Base-by-base conservation (phyloP, 2,329 filamentous ascomycete genomes). In the Cylindrodendrum hubeiense region DNA sequence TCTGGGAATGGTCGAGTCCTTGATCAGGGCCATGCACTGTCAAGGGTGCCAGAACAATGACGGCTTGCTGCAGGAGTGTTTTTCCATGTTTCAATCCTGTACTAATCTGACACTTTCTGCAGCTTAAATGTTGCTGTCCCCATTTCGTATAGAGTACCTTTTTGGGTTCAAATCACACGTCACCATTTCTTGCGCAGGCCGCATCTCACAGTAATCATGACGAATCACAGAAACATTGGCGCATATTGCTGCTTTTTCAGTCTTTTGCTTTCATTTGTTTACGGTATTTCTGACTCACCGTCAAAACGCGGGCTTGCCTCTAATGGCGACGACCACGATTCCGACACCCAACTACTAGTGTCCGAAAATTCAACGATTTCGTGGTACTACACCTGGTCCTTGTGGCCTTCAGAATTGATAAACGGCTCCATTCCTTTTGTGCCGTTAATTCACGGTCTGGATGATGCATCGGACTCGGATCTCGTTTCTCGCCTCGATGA, bases 311-410 rank as follows among this genome's bases (percentile, higher is more conserved):
- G 73, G 0, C 68, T 75, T 1, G 73, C 71, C 2, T 74, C 67
- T 22, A 65, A 67, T 4, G 73, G 69, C 13, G 73, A 75, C n/a
- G 63, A 72, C 4, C 70, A 75, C 13, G 46, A 73, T 15, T 65
- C 75, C 0, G 81, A 83, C 58, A 76, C 75, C 43, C 62, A 74
- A n/a, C 69, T 82, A 1, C 59, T 83, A 1, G 60, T 78, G 1
- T 82, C 80, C 0, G 71, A 75, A 17, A 72, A 78, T 24, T 82
- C 81, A 0, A 72, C 78, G 7, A 76, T 83, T 13, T 69, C 75
- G 0, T 83, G 81, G 81, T 83, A 83, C 66, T 83, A 81, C 58
- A 83, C 79, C 0, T 83, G 81, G 80, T 81, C 80, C 0, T 75
- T 77, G 1, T 74, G 74, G 63, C 72, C 76, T 1, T 71, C 77